Evolutionary conservation across 2,329 filamentous ascomycete genomes (phyloP).

Genomic region (Orbilia blumenaviensis): DNA sequence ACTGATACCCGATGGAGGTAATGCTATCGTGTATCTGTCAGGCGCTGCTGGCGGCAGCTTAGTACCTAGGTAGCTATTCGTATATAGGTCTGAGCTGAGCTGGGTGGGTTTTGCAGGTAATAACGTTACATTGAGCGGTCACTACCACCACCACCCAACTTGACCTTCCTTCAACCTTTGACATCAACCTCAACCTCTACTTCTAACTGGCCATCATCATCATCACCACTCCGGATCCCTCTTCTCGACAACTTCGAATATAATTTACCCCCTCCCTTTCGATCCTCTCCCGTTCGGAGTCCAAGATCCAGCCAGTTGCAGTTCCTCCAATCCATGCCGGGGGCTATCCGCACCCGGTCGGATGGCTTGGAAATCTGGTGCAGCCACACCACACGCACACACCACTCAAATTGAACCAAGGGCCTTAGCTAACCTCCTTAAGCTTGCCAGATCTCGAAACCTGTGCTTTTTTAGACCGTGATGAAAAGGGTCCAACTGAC

Average conservation of each 20-base stretch:
- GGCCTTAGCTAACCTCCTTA: slow-evolving; percentile 22
- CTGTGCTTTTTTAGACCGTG: slow-evolving; percentile 7
- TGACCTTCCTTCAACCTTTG: slow-evolving; percentile 2
- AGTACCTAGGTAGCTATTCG: too few species aligned
- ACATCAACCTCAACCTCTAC: background rate
- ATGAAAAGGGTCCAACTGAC: slow-evolving; percentile 18
- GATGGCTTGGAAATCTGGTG: slow-evolving; percentile 17
- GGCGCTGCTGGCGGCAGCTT: too few species aligned
- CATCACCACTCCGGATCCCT: background rate
- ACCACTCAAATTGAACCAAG: slow-evolving; percentile 9
- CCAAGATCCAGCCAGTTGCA: slow-evolving; percentile 7
- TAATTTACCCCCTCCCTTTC: background rate
- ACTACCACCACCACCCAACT: background rate
- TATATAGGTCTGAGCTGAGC: background rate
- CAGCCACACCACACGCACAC: background rate
- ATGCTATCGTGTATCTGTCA: too few species aligned
- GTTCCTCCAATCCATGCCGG: background rate
- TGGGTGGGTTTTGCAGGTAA: background rate
- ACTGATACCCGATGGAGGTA: too few species aligned
- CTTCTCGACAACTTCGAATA: background rate
- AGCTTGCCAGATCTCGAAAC: slow-evolving; percentile 29
- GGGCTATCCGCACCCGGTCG: slow-evolving; percentile 15
- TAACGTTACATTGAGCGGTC: background rate
- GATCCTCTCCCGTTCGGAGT: background rate
- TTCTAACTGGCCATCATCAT: background rate